Evolutionary conservation across 768 basidiomycete genomes (phyloP).

Genomic region (Tricholomella constricta): DNA sequence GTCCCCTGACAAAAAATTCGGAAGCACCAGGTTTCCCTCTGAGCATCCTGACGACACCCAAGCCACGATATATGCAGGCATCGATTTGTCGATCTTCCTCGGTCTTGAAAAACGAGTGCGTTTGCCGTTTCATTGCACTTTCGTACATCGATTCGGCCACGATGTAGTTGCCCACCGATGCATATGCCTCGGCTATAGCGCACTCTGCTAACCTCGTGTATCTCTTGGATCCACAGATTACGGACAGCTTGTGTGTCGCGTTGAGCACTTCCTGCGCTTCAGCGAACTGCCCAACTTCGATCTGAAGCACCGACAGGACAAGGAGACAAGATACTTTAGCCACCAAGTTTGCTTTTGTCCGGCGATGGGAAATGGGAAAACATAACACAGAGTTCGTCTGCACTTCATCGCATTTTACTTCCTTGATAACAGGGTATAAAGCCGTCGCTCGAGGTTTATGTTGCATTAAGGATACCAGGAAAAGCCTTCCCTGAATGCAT

Average conservation of each 20-base stretch:
- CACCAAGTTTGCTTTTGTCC: background rate
- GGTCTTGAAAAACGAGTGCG: background rate
- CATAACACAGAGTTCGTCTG: background rate
- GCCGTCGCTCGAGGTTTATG: slow-evolving; percentile 2
- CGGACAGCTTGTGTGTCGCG: background rate
- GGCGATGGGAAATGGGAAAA: background rate
- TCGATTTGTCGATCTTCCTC: background rate
- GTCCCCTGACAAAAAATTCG: background rate
- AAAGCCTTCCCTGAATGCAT: background rate
- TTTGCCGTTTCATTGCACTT: background rate
- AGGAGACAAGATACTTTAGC: background rate
- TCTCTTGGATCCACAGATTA: background rate
- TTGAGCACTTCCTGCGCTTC: background rate
- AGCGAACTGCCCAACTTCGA: background rate
- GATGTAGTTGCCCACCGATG: background rate
- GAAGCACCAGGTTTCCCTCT: background rate
- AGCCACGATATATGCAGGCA: background rate
- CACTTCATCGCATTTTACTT: background rate
- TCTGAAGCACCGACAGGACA: background rate
- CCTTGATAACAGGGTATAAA: background rate
- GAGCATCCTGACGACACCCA: background rate
- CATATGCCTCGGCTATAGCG: background rate
- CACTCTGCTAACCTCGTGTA: background rate
- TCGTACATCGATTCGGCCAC: slow-evolving; percentile 1
- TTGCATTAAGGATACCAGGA: slow-evolving; percentile 1